phyloP scores from a whole-genome alignment of 306 rosid genomes.

The Malus fusca region DNA sequence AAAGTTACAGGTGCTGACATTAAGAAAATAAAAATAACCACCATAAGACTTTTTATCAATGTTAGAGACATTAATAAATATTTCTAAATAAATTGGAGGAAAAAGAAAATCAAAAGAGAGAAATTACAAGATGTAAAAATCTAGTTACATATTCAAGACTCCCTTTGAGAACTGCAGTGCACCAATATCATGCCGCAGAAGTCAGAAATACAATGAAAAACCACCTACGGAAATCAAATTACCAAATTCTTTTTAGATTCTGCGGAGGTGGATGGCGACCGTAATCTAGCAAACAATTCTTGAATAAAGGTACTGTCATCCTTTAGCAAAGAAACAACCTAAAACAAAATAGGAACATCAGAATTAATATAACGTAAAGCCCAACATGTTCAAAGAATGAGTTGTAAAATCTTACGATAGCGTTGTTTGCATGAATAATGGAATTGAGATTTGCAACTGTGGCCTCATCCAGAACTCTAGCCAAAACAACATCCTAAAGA shows the following conservation, averaged over 20 bases:
- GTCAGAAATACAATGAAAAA: background rate
- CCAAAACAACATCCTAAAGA: slow-evolving; percentile 84
- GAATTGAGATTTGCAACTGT: slow-evolving; percentile 75
- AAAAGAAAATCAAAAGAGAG: background rate
- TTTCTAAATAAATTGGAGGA: background rate
- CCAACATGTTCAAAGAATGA: slow-evolving; percentile 1
- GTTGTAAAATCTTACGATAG: slow-evolving; percentile 47
- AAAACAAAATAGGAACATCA: slow-evolving; percentile 21
- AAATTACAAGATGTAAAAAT: background rate
- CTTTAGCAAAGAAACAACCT: slow-evolving; percentile 87
- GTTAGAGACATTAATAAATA: background rate
- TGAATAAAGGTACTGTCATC: slow-evolving; percentile 86
- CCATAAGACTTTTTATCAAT: background rate
- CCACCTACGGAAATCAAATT: slow-evolving; percentile 13
- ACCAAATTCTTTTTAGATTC: slow-evolving; percentile 91
- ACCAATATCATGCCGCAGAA: background rate
- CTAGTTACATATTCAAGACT: background rate
- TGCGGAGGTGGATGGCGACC: slow-evolving; percentile 53
- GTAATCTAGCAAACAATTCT: slow-evolving; percentile 80
- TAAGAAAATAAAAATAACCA: background rate
- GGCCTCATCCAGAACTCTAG: slow-evolving; percentile 80
- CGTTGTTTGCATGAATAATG: slow-evolving; percentile 82
- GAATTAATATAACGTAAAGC: slow-evolving; percentile 6
- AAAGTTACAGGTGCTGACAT: background rate
- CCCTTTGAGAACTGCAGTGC: background rate